Conservation (phyloP, 345 rosid genomes). For the Citrus sinensis region DNA sequence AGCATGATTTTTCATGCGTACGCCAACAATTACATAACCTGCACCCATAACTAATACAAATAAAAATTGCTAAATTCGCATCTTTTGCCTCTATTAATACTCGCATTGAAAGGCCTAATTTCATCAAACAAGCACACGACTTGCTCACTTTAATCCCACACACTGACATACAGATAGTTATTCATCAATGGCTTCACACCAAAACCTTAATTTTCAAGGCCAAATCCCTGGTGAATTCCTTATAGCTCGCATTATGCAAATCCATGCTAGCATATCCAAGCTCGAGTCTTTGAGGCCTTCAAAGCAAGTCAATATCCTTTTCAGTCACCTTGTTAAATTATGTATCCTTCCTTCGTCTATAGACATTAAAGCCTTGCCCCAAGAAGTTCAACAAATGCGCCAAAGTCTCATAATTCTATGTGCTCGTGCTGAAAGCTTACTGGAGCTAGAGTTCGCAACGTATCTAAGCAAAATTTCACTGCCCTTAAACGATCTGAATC, state of each 20-base stretch:
- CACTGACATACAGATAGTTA: not conserved
- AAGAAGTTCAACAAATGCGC: constrained; percentile 24
- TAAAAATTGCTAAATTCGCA: not conserved
- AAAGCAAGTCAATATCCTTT: constrained; percentile 20
- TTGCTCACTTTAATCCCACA: not conserved
- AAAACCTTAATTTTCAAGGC: constrained; percentile 1
- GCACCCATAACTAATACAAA: not conserved
- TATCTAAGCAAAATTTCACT: constrained; percentile 18
- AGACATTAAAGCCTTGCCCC: constrained; percentile 15
- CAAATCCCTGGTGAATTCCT: constrained; percentile 13
- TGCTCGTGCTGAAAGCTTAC: constrained; percentile 29
- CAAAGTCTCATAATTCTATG: constrained; percentile 21
- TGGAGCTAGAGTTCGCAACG: constrained; percentile 36
- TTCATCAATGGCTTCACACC: constrained; percentile 26
- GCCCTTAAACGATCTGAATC: constrained; percentile 21
- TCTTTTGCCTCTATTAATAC: not conserved
- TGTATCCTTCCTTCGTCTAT: constrained; percentile 25
- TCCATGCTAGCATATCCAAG: constrained; percentile 22
- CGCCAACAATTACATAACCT: not conserved
- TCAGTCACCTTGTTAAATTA: constrained; percentile 22
- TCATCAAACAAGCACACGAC: not conserved
- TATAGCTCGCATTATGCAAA: constrained; percentile 20
- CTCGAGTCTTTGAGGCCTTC: constrained; percentile 28
- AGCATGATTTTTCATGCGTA: not conserved
- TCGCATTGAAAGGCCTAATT: not conserved